A percentile compares a stretch with the other conserved stretches of the same genome.
Evolutionary conservation across 2,329 filamentous ascomycete genomes (phyloP).

Genomic region (Fusarium cyanostomum): DNA sequence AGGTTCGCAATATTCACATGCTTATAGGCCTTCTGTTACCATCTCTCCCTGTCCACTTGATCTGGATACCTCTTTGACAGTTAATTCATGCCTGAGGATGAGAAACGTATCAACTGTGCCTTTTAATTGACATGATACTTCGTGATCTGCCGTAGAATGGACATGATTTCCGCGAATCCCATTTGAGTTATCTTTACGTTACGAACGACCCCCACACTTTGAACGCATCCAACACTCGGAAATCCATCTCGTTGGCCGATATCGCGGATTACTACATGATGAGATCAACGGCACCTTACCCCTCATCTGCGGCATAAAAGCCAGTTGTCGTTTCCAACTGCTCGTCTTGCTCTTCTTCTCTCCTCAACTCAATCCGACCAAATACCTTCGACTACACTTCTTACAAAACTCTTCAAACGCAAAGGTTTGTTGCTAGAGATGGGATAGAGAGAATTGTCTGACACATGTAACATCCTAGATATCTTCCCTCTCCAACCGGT

Average conservation of each 20-base stretch:
- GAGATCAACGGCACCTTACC: conserved; percentile 36
- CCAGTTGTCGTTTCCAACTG: background rate
- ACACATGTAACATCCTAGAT: conserved; percentile 39
- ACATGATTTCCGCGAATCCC: conserved; percentile 9
- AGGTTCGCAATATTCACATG: conserved; percentile 4
- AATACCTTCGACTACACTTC: background rate
- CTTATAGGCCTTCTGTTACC: background rate
- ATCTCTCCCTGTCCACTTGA: background rate
- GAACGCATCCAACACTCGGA: conserved; percentile 23
- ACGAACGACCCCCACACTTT: conserved; percentile 17
- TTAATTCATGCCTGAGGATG: background rate
- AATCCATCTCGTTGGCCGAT: conserved; percentile 29
- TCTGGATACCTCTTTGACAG: background rate
- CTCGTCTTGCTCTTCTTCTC: background rate
- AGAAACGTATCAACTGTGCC: background rate
- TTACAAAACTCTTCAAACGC: background rate
- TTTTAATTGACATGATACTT: conserved; percentile 15
- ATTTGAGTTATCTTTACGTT: conserved; percentile 4
- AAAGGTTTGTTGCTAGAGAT: conserved; percentile 34
- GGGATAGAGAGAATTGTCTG: conserved; percentile 17
- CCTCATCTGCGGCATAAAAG: conserved; percentile 43
- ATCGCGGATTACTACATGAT: conserved; percentile 29
- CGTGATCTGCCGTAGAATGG: conserved; percentile 8
- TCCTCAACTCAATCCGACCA: conserved; percentile 7
- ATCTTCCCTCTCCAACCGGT: conserved; percentile 36